phyloP scores from a whole-genome alignment of 331 rosid genomes.

The Prunus yedoensis region DNA sequence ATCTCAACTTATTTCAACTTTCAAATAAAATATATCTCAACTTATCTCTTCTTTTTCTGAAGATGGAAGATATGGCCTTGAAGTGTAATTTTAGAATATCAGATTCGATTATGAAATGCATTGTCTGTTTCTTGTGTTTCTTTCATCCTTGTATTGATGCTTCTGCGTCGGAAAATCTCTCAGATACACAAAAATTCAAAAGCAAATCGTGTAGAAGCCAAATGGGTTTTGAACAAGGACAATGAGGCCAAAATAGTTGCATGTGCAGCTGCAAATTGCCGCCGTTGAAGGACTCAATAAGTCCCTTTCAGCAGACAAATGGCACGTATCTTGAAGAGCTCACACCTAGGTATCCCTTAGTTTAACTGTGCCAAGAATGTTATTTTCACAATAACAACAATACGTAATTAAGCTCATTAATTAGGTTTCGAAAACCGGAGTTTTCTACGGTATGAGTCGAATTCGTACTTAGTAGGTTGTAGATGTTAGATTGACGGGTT shows the following conservation, averaged over 20 bases:
- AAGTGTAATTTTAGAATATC: neutral
- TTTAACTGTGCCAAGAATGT: neutral
- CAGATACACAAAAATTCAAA: slow-evolving; percentile 16
- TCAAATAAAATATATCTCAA: neutral
- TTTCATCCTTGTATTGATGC: slow-evolving; percentile 8
- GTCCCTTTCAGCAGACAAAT: slow-evolving; percentile 39
- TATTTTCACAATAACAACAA: neutral
- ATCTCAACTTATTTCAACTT: neutral
- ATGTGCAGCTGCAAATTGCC: slow-evolving; percentile 60
- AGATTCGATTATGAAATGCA: slow-evolving; percentile 15
- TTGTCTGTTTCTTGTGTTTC: slow-evolving; percentile 3
- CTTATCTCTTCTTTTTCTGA: neutral
- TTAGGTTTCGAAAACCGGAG: no score
- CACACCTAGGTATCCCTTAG: neutral
- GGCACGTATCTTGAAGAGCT: slow-evolving; percentile 10
- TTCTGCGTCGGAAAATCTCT: slow-evolving; percentile 17
- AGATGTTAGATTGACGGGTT: no score
- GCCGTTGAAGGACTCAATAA: slow-evolving; percentile 28
- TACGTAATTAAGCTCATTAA: no score
- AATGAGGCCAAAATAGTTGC: slow-evolving; percentile 48
- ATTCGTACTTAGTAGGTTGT: neutral
- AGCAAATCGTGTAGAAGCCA: slow-evolving; percentile 38
- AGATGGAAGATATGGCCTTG: neutral
- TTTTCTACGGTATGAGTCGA: no score
- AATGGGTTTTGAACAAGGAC: slow-evolving; percentile 33